Evolutionary conservation across 768 basidiomycete genomes (phyloP).

Genomic region (Solioccasus polychromus): DNA sequence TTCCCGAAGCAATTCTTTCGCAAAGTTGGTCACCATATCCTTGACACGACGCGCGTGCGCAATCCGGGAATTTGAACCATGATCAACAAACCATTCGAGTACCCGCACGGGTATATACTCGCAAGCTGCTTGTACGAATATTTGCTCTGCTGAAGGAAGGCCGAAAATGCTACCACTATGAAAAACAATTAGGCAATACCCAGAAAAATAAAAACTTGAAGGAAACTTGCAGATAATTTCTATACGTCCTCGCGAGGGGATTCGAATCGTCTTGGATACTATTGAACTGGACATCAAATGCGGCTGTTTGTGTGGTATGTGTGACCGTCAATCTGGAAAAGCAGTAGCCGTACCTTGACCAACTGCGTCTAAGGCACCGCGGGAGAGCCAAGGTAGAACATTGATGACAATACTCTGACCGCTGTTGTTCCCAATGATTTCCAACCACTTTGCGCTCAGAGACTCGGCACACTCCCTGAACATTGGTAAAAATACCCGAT

Average conservation of each 20-base stretch:
- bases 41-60: not conserved
- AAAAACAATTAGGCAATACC: not conserved
- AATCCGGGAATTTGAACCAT: not conserved
- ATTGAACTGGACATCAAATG: constrained; percentile 38
- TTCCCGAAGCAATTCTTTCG: constrained; percentile 4
- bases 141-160: not conserved
- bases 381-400: constrained; percentile 30
- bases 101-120: constrained; percentile 3
- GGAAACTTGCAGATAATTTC: constrained; percentile 4
- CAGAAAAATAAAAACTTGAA: not conserved
- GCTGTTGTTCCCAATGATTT: constrained; percentile 2
- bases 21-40: not conserved
- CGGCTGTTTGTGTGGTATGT: constrained; percentile 30
- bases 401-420: constrained; percentile 12
- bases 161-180: constrained; percentile 12
- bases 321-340: no score
- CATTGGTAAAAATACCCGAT: constrained; percentile 48
- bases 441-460: constrained; percentile 16
- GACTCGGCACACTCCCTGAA: constrained; percentile 37
- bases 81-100: not conserved
- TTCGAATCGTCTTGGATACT: not conserved
- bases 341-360: constrained; percentile 37
- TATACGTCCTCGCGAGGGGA: constrained; percentile 4
- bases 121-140: constrained; percentile 5
- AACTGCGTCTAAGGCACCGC: constrained; percentile 46